Percentiles rank a stretch among this genome's conserved stretches.
These are phyloP conservation scores for Tulasnella sp. DNA, from an alignment of 768 basidiomycete species.

Conservation along the genomic window DNA sequence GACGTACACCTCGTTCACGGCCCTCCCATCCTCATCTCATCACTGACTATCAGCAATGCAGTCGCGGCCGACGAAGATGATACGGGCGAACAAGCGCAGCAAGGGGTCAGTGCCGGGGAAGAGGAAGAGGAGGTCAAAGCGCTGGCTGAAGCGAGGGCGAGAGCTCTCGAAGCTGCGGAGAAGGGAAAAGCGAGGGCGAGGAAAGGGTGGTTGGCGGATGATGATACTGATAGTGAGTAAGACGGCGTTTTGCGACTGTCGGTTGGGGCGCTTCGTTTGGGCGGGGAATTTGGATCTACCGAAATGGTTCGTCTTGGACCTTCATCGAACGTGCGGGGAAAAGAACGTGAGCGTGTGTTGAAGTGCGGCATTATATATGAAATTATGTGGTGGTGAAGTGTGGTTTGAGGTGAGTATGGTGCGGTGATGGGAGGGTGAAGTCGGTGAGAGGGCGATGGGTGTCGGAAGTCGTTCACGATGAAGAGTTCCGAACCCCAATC, in stretches of 20 bases:
- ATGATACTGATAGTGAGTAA: constrained; percentile 11
- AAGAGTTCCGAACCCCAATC: not conserved
- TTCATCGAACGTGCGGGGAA: not conserved
- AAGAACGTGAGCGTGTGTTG: not conserved
- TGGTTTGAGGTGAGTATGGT: too few relatives aligned
- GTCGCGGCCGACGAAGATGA: constrained; percentile 13
- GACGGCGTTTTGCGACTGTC: too few relatives aligned
- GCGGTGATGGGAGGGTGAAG: not conserved
- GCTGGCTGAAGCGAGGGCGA: not conserved
- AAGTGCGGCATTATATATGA: not conserved
- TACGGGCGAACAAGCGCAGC: not conserved
- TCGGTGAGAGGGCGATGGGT: not conserved
- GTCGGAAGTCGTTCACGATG: not conserved
- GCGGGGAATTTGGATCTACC: too few relatives aligned
- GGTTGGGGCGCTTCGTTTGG: too few relatives aligned
- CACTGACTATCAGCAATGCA: not conserved
- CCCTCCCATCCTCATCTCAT: not conserved
- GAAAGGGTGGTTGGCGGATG: constrained; percentile 16
- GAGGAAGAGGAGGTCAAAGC: not conserved
- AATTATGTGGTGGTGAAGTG: not conserved
- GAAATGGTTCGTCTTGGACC: too few relatives aligned
- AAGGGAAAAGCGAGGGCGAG: not conserved
- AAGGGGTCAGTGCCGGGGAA: not conserved
- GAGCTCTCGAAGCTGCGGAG: not conserved
- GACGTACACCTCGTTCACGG: not conserved